These are phyloP conservation scores for Aspergillus sp. DNA, from an alignment of 2,329 filamentous ascomycete species.

Conservation along the genomic window DNA sequence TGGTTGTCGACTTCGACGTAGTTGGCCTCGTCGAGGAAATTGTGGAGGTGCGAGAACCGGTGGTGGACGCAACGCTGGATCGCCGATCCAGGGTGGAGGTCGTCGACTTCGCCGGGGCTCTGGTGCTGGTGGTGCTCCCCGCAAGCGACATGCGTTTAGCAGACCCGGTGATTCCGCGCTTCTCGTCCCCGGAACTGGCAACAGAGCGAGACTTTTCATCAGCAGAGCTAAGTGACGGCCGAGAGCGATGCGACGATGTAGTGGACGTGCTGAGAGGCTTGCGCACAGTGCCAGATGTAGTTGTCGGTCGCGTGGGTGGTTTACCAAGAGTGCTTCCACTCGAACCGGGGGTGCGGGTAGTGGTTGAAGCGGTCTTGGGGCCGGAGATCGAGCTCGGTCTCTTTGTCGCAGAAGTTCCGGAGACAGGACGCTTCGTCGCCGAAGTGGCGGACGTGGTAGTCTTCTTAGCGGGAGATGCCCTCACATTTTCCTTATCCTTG, in stretches of 20 bases:
- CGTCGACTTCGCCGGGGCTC: constrained; percentile 33
- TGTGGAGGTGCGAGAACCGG: constrained; percentile 21
- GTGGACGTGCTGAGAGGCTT: constrained; percentile 39
- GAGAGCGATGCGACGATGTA: constrained; percentile 40
- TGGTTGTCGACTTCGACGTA: constrained; percentile 24
- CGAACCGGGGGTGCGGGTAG: constrained; percentile 30
- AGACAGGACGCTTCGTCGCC: constrained; percentile 34
- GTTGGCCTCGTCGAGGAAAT: constrained; percentile 25
- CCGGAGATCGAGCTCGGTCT: constrained; percentile 37
- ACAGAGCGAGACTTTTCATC: constrained; percentile 43
- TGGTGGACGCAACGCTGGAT: constrained; percentile 37
- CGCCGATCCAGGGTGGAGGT: constrained; percentile 38
- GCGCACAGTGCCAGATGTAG: constrained; percentile 29
- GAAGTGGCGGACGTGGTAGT: constrained; percentile 21
- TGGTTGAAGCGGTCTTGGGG: constrained; percentile 27
- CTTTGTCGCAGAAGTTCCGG: constrained; percentile 36
- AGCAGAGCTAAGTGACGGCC: constrained; percentile 44
- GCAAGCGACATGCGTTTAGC: constrained; percentile 48
- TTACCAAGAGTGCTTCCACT: constrained; percentile 43
- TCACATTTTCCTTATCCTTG: constrained; percentile 34
- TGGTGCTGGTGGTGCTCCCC: constrained; percentile 33
- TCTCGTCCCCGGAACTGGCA: constrained; percentile 47
- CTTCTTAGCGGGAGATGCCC: constrained; percentile 35
- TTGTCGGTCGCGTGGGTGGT: constrained; percentile 44
- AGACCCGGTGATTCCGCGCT: constrained; percentile 41